Percentiles rank a stretch among this genome's conserved stretches.
These are phyloP conservation scores for Teunomyces lycoperdinae DNA, from an alignment of 805 yeast genomes.

Conservation along the genomic window DNA sequence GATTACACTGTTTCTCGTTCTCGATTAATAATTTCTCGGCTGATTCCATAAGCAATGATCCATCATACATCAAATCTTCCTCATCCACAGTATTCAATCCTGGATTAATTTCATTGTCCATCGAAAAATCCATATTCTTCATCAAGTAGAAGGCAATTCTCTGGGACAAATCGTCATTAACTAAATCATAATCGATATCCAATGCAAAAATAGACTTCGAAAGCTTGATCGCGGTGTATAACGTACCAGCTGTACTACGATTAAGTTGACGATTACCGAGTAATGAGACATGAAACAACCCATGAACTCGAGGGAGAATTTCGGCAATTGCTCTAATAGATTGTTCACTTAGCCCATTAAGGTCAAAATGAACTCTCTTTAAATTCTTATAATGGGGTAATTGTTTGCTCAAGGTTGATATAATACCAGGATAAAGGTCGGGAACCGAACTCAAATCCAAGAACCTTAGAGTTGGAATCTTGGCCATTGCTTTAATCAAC, in stretches of 20 bases:
- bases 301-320: slow-evolving; percentile 46
- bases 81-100: slow-evolving; percentile 63
- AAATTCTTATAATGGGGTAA: slow-evolving; percentile 46
- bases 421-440: slow-evolving; percentile 48
- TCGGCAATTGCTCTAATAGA: slow-evolving; percentile 49
- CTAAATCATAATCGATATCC: slow-evolving; percentile 53
- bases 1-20: slow-evolving; percentile 14
- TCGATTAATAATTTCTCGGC: slow-evolving; percentile 61
- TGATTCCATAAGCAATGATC: slow-evolving; percentile 67
- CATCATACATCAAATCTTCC: slow-evolving; percentile 72
- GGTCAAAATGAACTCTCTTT: slow-evolving; percentile 53
- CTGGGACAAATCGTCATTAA: slow-evolving; percentile 50
- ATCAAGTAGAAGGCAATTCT: slow-evolving; percentile 55
- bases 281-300: slow-evolving; percentile 51
- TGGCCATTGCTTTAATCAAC: slow-evolving; percentile 35
- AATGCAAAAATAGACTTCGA: slow-evolving; percentile 47
- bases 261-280: slow-evolving; percentile 49
- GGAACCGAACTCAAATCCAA: slow-evolving; percentile 55
- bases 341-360: slow-evolving; percentile 46
- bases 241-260: slow-evolving; percentile 43
- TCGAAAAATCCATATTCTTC: slow-evolving; percentile 52
- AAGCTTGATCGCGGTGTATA: slow-evolving; percentile 49
- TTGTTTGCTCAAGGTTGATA: slow-evolving; percentile 41
- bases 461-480: slow-evolving; percentile 42
- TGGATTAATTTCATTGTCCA: slow-evolving; percentile 54